These are phyloP conservation scores for Citrus australasica DNA, from an alignment of 345 rosid genomes.

Conservation along the genomic window DNA sequence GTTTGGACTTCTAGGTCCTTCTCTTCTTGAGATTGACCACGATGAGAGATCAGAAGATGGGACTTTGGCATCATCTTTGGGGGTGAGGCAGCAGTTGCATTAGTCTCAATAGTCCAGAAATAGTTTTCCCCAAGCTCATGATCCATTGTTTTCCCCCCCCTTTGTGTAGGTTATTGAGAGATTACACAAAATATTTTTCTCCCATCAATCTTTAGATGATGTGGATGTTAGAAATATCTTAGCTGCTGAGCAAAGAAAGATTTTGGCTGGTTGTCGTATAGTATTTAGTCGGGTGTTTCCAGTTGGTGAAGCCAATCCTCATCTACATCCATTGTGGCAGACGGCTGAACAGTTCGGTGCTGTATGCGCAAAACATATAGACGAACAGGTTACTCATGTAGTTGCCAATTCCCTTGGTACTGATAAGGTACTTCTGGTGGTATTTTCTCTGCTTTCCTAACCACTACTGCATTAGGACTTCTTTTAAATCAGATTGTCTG, in stretches of 20 bases:
- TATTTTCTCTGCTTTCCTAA: neutral
- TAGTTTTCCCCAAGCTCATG: neutral
- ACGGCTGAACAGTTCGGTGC: constrained; percentile 99
- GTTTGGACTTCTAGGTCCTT: constrained; percentile 94
- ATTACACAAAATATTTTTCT: constrained; percentile 73
- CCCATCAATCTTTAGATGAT: constrained; percentile 66
- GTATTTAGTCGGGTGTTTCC: constrained; percentile 94
- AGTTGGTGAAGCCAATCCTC: constrained; percentile 92
- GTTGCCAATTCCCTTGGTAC: constrained; percentile 95
- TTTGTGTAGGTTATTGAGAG: constrained; percentile 77
- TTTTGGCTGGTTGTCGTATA: constrained; percentile 80
- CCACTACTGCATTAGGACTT: neutral
- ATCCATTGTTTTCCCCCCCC: constrained; percentile 1
- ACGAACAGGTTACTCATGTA: constrained; percentile 94
- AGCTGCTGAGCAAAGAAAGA: constrained; percentile 80
- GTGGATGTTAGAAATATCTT: constrained; percentile 87
- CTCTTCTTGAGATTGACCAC: constrained; percentile 95
- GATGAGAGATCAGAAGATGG: constrained; percentile 98
- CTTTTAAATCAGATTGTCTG: neutral
- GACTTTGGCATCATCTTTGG: constrained; percentile 87
- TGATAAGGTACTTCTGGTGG: constrained; percentile 63
- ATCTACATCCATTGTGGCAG: constrained; percentile 93
- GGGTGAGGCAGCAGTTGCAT: constrained; percentile 50
- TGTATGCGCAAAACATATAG: constrained; percentile 78
- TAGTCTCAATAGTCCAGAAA: neutral